Evolutionary conservation across 1,139 yeast genomes (phyloP).

Genomic region (Saccharomycopsis hybrid): DNA sequence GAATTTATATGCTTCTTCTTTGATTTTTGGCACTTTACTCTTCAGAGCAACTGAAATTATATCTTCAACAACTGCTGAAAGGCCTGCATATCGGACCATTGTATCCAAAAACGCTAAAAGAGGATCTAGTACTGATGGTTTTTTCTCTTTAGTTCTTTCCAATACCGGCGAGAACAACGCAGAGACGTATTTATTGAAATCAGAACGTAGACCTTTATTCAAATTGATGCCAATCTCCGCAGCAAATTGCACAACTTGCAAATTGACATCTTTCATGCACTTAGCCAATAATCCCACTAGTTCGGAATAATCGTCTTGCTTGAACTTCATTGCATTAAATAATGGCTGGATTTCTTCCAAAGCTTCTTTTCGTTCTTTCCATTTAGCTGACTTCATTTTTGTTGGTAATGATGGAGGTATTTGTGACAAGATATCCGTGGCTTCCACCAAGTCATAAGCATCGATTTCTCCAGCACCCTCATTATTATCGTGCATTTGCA

Average conservation of each 20-base stretch:
- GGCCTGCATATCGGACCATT: conserved; percentile 45
- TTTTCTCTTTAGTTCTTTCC: conserved; percentile 86
- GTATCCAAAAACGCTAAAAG: conserved; percentile 61
- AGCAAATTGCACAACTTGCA: conserved; percentile 79
- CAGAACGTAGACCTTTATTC: conserved; percentile 57
- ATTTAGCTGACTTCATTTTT: conserved; percentile 55
- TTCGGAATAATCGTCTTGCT: conserved; percentile 61
- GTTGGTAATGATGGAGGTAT: conserved; percentile 57
- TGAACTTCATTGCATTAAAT: conserved; percentile 43
- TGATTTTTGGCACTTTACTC: conserved; percentile 77
- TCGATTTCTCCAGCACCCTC: conserved; percentile 31
- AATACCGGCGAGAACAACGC: conserved; percentile 56
- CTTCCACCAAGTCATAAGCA: conserved; percentile 48
- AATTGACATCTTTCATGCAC: conserved; percentile 82
- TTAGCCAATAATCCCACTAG: conserved; percentile 58
- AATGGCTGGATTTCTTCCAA: conserved; percentile 59
- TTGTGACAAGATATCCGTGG: conserved; percentile 56
- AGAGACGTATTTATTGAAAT: conserved; percentile 49
- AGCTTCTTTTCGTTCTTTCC: conserved; percentile 92
- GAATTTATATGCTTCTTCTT: conserved; percentile 60
- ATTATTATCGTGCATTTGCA: conserved; percentile 37
- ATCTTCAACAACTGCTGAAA: conserved; percentile 57
- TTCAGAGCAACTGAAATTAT: conserved; percentile 32
- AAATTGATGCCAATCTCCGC: conserved; percentile 60
- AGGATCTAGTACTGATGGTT: conserved; percentile 69